A percentile compares a stretch with the other conserved stretches of the same genome.
Evolutionary conservation across 768 basidiomycete genomes (phyloP).

Genomic region (Suillus americanus): DNA sequence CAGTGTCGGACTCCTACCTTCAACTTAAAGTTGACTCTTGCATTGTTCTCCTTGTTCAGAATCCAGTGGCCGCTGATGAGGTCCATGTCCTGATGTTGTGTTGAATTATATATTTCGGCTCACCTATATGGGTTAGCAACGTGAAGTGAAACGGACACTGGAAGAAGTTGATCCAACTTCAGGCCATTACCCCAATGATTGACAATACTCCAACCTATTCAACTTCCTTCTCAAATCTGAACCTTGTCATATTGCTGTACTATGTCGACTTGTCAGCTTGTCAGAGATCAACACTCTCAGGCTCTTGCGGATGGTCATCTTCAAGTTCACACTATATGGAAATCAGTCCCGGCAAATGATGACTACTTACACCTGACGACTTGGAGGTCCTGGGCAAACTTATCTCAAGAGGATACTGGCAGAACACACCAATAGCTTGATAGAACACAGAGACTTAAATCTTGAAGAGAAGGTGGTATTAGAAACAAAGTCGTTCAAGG

Average conservation of each 20-base stretch:
- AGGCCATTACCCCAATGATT: slow-evolving; percentile 92
- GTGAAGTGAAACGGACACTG: slow-evolving; percentile 91
- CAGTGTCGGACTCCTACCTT: too few species aligned
- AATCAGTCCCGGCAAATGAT: slow-evolving; percentile 99
- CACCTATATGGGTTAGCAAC: slow-evolving; percentile 57
- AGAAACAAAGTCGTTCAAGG: slow-evolving; percentile 90
- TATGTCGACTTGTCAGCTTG: slow-evolving; percentile 94
- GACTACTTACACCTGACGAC: slow-evolving; percentile 99
- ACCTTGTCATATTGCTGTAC: slow-evolving; percentile 92
- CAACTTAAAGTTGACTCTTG: slow-evolving; percentile 97
- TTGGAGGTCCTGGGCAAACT: slow-evolving; percentile 96
- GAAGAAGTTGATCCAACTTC: slow-evolving; percentile 95
- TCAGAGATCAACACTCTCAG: slow-evolving; percentile 99
- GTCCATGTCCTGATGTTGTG: slow-evolving; percentile 40
- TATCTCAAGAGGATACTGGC: slow-evolving; percentile 97
- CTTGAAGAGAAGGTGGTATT: slow-evolving; percentile 95
- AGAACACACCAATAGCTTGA: slow-evolving; percentile 96
- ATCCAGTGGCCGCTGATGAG: slow-evolving; percentile 96
- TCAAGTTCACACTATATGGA: slow-evolving; percentile 99
- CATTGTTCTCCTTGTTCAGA: slow-evolving; percentile 96
- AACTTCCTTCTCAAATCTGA: slow-evolving; percentile 98
- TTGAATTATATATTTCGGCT: slow-evolving; percentile 5
- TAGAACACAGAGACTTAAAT: slow-evolving; percentile 99
- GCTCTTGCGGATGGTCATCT: slow-evolving; percentile 98
- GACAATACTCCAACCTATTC: slow-evolving; percentile 98